phyloP scores from a whole-genome alignment of 805 yeast species.

The Nakazawaea wickerhamii region DNA sequence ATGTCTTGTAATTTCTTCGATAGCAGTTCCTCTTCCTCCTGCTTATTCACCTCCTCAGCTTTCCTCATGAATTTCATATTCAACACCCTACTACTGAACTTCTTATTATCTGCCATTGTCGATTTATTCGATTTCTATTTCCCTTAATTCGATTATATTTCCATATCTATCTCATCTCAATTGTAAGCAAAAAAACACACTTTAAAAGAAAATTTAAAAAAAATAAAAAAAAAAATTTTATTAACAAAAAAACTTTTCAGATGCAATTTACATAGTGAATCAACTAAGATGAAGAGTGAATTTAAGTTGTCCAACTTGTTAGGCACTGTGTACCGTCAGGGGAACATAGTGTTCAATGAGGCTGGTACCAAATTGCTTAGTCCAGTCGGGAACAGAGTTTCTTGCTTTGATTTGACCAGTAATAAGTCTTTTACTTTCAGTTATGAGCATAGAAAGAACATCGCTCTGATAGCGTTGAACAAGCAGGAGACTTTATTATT shows the following conservation, averaged over 20 bases:
- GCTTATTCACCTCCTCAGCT: conserved; percentile 31
- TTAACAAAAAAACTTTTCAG: conserved; percentile 7
- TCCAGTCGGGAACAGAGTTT: conserved; percentile 93
- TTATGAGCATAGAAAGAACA: conserved; percentile 87
- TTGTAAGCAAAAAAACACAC: background rate
- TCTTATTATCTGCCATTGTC: background rate
- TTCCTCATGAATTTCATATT: conserved; percentile 75
- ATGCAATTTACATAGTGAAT: background rate
- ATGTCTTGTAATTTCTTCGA: conserved; percentile 38
- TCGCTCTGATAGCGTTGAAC: conserved; percentile 75
- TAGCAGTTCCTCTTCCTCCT: conserved; percentile 28
- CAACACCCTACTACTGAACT: conserved; percentile 63
- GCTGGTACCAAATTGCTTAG: conserved; percentile 82
- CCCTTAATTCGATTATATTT: background rate
- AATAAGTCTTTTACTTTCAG: conserved; percentile 84
- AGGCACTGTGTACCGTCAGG: conserved; percentile 93
- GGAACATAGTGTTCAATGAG: conserved; percentile 79
- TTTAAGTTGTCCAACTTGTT: conserved; percentile 80
- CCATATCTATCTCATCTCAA: conserved; percentile 3
- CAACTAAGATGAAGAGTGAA: conserved; percentile 68
- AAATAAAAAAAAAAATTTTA: conserved; percentile 7
- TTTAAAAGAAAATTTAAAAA: conserved; percentile 1
- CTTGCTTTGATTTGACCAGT: conserved; percentile 80
- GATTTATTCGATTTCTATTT: background rate
- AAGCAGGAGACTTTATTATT: conserved; percentile 74